Evolutionary conservation across 2,329 filamentous ascomycete species (phyloP).

Genomic region (Cryphonectria parasitica): DNA sequence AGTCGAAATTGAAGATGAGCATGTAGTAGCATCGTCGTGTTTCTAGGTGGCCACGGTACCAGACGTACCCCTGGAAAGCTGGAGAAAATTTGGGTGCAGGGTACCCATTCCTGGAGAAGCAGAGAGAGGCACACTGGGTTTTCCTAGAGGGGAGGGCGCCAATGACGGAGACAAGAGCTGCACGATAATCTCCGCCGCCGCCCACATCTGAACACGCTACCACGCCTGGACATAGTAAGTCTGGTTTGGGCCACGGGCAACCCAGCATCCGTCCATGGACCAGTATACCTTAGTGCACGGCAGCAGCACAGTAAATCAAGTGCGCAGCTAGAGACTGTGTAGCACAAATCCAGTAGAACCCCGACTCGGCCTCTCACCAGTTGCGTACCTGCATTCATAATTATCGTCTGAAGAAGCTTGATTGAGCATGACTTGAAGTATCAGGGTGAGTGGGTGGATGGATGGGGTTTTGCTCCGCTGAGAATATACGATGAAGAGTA

Average conservation of each 20-base stretch:
- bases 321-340: not conserved
- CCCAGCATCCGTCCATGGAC: not conserved
- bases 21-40: not conserved
- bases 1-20: not conserved
- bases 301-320: not conserved
- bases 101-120: not conserved
- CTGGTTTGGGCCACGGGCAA: not conserved
- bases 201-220: not conserved
- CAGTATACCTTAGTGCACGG: not conserved
- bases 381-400: not conserved
- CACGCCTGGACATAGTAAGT: not conserved
- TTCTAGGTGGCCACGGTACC: not conserved
- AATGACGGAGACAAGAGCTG: constrained; percentile 4
- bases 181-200: not conserved
- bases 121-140: not conserved
- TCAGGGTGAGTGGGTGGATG: not conserved
- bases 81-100: constrained; percentile 14
- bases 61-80: not conserved
- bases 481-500: not conserved
- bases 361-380: not conserved
- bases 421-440: not conserved
- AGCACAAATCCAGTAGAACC: not conserved
- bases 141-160: not conserved
- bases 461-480: not conserved
- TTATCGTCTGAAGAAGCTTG: not conserved